Evolutionary conservation across 1,139 yeast species (phyloP).

Genomic region (Martiniozyma asiatica): DNA sequence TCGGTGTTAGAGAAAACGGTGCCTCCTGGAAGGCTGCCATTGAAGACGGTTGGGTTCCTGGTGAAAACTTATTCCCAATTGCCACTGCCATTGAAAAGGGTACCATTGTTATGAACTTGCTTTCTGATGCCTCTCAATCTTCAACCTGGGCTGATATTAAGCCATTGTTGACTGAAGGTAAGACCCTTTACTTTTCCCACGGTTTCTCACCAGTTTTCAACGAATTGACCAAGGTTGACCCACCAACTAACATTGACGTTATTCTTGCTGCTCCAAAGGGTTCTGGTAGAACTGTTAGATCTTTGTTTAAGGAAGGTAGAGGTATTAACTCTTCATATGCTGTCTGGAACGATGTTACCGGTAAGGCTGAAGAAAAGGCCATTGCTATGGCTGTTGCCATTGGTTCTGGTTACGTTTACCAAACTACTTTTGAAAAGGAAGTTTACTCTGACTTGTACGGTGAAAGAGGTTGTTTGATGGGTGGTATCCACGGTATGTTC

Average conservation of each 20-base stretch:
- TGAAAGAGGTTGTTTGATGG: conserved; percentile 99
- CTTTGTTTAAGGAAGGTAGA: conserved; percentile 99
- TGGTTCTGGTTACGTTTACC: conserved; percentile 99
- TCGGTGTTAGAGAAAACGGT: conserved; percentile 98
- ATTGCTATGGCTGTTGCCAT: conserved; percentile 97
- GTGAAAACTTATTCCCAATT: conserved; percentile 93
- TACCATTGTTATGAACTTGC: conserved; percentile 92
- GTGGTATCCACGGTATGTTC: conserved; percentile 99
- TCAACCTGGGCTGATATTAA: conserved; percentile 86
- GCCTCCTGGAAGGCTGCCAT: conserved; percentile 99
- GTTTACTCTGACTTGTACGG: conserved; percentile 99
- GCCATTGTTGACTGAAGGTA: conserved; percentile 91
- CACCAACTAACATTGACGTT: conserved; percentile 91
- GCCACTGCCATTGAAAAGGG: conserved; percentile 87
- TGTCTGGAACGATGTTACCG: conserved; percentile 98
- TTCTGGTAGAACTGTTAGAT: conserved; percentile 98
- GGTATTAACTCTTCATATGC: conserved; percentile 99
- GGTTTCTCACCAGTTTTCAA: conserved; percentile 99
- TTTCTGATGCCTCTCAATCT: conserved; percentile 98
- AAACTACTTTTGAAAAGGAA: conserved; percentile 98
- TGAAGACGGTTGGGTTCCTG: conserved; percentile 99
- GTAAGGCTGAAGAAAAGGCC: conserved; percentile 99
- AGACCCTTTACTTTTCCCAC: conserved; percentile 97
- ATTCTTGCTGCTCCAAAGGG: conserved; percentile 99
- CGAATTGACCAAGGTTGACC: conserved; percentile 90